Percentiles rank a stretch among this genome's conserved stretches.
Conservation (phyloP, 2,329 filamentous ascomycete species). For the Zymoseptoria tritici region DNA sequence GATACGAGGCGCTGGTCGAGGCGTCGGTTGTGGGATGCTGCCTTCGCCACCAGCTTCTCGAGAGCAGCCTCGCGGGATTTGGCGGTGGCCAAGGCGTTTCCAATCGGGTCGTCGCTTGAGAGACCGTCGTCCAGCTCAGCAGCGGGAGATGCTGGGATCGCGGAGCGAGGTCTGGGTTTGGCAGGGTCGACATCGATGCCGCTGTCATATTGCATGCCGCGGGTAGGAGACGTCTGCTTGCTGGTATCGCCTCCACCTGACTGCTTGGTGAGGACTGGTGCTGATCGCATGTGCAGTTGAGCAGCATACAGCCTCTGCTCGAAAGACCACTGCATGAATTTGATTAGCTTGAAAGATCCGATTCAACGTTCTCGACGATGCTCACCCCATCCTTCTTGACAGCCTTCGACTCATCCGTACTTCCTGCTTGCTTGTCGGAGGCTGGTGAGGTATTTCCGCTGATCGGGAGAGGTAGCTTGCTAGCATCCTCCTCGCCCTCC, state of each 20-base stretch:
- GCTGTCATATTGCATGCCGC: neutral
- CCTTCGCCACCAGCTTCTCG: constrained; percentile 11
- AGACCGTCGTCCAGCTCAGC: neutral
- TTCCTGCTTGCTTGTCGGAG: neutral
- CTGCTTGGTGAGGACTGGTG: neutral
- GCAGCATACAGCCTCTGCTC: neutral
- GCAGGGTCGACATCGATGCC: neutral
- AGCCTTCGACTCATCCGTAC: neutral
- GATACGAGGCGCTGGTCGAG: constrained; percentile 17
- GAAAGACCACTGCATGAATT: neutral
- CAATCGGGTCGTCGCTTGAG: constrained; percentile 1
- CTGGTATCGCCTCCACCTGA: neutral
- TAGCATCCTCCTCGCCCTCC: neutral
- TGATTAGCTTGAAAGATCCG: neutral
- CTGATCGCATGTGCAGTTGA: neutral
- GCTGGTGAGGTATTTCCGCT: neutral
- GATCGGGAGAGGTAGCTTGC: neutral
- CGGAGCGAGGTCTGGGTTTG: neutral
- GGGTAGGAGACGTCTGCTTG: neutral
- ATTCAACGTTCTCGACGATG: neutral
- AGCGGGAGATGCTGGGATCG: neutral
- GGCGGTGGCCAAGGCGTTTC: constrained; percentile 10
- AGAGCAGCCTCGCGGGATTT: constrained; percentile 13
- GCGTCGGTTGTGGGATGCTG: constrained; percentile 9
- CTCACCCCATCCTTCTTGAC: neutral